A percentile compares a stretch with the other conserved stretches of the same genome.
phyloP scores from a whole-genome alignment of 169 alveolate genomes.

The Babesia bovis region DNA sequence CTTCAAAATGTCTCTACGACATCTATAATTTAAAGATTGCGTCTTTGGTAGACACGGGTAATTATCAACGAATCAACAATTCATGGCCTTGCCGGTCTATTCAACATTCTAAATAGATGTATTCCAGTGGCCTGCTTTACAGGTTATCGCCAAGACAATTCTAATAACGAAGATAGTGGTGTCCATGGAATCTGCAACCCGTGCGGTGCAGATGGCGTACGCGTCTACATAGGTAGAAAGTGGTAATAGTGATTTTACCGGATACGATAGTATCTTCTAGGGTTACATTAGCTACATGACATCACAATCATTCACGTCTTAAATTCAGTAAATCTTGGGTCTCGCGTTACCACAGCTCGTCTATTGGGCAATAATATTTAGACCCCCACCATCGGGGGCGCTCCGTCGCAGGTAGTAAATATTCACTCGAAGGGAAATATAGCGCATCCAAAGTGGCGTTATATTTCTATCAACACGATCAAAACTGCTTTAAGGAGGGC shows the following conservation, averaged over 20 bases:
- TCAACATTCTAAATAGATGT: too few relatives aligned
- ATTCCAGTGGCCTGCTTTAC: too few relatives aligned
- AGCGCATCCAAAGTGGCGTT: conserved; percentile 55
- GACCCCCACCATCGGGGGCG: neutral
- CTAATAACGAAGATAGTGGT: too few relatives aligned
- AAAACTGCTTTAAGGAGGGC: neutral
- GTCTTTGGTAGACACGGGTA: too few relatives aligned
- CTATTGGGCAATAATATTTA: neutral
- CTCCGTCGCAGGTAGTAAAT: neutral
- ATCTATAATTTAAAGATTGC: too few relatives aligned
- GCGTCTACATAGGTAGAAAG: neutral
- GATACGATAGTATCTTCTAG: neutral
- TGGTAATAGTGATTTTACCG: neutral
- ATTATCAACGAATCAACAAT: too few relatives aligned
- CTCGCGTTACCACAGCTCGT: neutral
- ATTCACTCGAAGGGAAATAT: conserved; percentile 5
- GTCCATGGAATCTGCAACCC: neutral
- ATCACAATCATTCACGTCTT: neutral
- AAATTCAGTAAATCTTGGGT: neutral
- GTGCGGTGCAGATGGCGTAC: conserved; percentile 8
- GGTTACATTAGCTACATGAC: neutral
- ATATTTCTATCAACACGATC: neutral
- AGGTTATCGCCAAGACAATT: too few relatives aligned
- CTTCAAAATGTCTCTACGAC: too few relatives aligned
- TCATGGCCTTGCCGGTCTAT: too few relatives aligned